These are phyloP conservation scores for Fomitopsis schrenkii DNA, from an alignment of 1,284 basidiomycete genomes.

Conservation along the genomic window DNA sequence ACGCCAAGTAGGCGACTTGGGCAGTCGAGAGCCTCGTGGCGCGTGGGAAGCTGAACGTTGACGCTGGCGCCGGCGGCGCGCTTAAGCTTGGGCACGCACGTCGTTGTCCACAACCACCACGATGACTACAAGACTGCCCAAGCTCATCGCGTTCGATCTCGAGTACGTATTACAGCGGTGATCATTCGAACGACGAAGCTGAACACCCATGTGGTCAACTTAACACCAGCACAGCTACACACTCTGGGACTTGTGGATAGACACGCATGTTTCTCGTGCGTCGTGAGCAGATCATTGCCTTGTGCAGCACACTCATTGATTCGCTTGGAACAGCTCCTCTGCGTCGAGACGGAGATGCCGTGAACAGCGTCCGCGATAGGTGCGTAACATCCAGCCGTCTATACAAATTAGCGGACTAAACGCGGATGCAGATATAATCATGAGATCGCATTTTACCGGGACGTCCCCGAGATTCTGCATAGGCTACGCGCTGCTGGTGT, in stretches of 20 bases:
- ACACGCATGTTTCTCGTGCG: slow-evolving; percentile 58
- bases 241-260: slow-evolving; percentile 83
- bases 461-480: slow-evolving; percentile 76
- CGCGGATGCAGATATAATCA: slow-evolving; percentile 42
- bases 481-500: slow-evolving; percentile 51
- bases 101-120: background rate
- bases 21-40: background rate
- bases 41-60: background rate
- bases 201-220: slow-evolving; percentile 4
- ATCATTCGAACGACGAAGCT: background rate
- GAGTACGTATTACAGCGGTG: slow-evolving; percentile 46
- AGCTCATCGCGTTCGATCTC: slow-evolving; percentile 79
- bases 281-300: background rate
- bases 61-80: background rate
- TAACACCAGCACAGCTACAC: slow-evolving; percentile 55
- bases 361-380: slow-evolving; percentile 65
- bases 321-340: slow-evolving; percentile 48
- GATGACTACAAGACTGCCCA: slow-evolving; percentile 47
- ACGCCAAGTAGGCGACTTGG: background rate
- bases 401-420: slow-evolving; percentile 9
- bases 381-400: slow-evolving; percentile 20
- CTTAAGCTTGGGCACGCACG: background rate
- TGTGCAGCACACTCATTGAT: background rate
- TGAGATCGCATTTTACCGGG: slow-evolving; percentile 65
- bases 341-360: slow-evolving; percentile 46